phyloP scores from a whole-genome alignment of 2,329 filamentous ascomycete genomes.

The Pseudogymnoascus sp. region DNA sequence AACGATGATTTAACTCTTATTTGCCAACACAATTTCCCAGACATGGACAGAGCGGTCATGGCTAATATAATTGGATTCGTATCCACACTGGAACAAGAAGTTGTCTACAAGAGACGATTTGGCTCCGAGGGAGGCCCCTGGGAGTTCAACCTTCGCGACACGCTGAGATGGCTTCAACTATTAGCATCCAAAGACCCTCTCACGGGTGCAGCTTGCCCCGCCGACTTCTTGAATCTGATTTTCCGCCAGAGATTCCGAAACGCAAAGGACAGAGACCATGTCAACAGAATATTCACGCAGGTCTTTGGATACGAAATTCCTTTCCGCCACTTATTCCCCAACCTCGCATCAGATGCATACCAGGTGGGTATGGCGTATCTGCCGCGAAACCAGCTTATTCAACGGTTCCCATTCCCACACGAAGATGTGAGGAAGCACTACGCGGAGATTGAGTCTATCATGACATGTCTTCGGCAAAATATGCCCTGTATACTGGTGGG shows the following conservation, averaged over 20 bases:
- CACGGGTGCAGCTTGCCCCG: conserved; percentile 50
- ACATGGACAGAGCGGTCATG: conserved; percentile 51
- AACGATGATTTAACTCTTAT: conserved; percentile 76
- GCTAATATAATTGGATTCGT: conserved; percentile 70
- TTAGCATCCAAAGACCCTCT: conserved; percentile 54
- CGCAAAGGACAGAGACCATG: conserved; percentile 55
- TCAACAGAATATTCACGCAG: conserved; percentile 59
- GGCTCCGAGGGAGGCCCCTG: conserved; percentile 68
- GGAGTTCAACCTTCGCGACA: conserved; percentile 93
- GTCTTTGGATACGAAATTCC: conserved; percentile 44
- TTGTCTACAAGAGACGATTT: conserved; percentile 53
- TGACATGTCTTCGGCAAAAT: conserved; percentile 78
- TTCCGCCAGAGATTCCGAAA: conserved; percentile 84
- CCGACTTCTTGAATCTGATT: conserved; percentile 73
- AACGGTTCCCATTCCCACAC: conserved; percentile 44
- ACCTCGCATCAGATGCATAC: conserved; percentile 55
- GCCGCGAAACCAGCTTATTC: conserved; percentile 48
- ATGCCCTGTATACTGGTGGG: conserved; percentile 88
- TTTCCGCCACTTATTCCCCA: conserved; percentile 62
- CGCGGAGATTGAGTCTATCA: conserved; percentile 71
- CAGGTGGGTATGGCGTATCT: conserved; percentile 77
- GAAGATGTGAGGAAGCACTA: conserved; percentile 52
- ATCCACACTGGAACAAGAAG: conserved; percentile 66
- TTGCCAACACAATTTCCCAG: conserved; percentile 68
- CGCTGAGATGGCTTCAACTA: conserved; percentile 77